phyloP scores from a whole-genome alignment of 2,329 filamentous ascomycete genomes.

The Stagonosporopsis chrysanthemi region DNA sequence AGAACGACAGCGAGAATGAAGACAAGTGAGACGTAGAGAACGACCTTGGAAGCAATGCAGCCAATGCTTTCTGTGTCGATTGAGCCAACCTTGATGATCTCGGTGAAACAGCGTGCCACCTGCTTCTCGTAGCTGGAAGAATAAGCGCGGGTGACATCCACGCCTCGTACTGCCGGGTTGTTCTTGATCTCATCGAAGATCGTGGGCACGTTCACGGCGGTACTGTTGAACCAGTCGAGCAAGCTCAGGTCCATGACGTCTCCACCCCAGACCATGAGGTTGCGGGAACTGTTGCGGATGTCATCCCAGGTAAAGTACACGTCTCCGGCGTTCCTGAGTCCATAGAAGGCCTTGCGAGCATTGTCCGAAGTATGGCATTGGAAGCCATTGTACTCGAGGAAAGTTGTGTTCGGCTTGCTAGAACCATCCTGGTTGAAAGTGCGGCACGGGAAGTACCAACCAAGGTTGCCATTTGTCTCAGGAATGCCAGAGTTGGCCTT shows the following conservation, averaged over 20 bases:
- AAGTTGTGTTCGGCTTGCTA: slow-evolving; percentile 74
- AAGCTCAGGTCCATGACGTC: slow-evolving; percentile 91
- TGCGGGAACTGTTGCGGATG: slow-evolving; percentile 85
- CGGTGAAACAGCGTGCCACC: slow-evolving; percentile 83
- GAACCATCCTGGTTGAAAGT: slow-evolving; percentile 95
- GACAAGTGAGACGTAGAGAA: slow-evolving; percentile 89
- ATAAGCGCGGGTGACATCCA: slow-evolving; percentile 88
- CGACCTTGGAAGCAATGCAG: slow-evolving; percentile 96
- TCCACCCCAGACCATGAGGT: slow-evolving; percentile 92
- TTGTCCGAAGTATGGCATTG: slow-evolving; percentile 80
- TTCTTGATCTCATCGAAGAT: slow-evolving; percentile 82
- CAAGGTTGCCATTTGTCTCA: slow-evolving; percentile 71
- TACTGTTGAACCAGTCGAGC: slow-evolving; percentile 86
- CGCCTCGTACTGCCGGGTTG: slow-evolving; percentile 75
- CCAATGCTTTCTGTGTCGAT: slow-evolving; percentile 96
- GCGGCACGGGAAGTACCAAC: slow-evolving; percentile 96
- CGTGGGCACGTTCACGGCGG: slow-evolving; percentile 76
- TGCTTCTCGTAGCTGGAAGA: slow-evolving; percentile 80
- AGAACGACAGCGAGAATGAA: slow-evolving; percentile 91
- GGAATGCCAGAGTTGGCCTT: slow-evolving; percentile 78
- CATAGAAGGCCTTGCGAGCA: slow-evolving; percentile 78
- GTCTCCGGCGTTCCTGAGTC: slow-evolving; percentile 74
- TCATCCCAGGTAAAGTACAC: slow-evolving; percentile 98
- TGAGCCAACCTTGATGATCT: slow-evolving; percentile 94
- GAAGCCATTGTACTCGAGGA: slow-evolving; percentile 82